Percentiles rank a stretch among this genome's conserved stretches.
These are phyloP conservation scores for Trichoderma guizhouense DNA, from an alignment of 2,329 filamentous ascomycete species.

Conservation along the genomic window DNA sequence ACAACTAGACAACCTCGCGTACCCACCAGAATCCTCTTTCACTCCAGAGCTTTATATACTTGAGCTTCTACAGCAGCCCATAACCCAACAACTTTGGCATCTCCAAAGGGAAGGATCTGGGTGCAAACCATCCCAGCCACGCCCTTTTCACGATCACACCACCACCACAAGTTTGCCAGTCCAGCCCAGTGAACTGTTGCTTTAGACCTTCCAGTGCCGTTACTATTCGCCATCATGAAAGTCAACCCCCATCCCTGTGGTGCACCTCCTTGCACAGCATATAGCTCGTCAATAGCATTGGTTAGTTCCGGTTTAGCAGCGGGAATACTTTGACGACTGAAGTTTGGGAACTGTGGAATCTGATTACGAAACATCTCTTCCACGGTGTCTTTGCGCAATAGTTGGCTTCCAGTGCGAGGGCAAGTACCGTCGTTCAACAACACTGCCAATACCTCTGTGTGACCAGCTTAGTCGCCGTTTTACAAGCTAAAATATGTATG, in stretches of 20 bases:
- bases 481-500: neutral
- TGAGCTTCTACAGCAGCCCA: neutral
- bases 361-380: conserved; percentile 15
- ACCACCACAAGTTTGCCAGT: conserved; percentile 2
- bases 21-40: neutral
- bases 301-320: neutral
- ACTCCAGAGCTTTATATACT: conserved; percentile 2
- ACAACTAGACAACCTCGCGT: neutral
- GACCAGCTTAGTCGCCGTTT: neutral
- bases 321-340: neutral
- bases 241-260: conserved; percentile 10
- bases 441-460: neutral
- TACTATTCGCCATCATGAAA: neutral
- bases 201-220: neutral
- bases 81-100: neutral
- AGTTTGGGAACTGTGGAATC: conserved; percentile 5
- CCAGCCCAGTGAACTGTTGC: neutral
- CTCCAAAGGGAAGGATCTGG: conserved; percentile 1
- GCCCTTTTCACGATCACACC: conserved; percentile 5
- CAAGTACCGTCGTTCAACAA: conserved; percentile 3
- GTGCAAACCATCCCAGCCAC: conserved; percentile 7
- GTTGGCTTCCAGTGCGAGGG: neutral
- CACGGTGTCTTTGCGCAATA: neutral
- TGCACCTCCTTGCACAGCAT: neutral
- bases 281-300: neutral